Conservation (phyloP, 495 filamentous ascomycete genomes). For the Parathielavia appendiculata region DNA sequence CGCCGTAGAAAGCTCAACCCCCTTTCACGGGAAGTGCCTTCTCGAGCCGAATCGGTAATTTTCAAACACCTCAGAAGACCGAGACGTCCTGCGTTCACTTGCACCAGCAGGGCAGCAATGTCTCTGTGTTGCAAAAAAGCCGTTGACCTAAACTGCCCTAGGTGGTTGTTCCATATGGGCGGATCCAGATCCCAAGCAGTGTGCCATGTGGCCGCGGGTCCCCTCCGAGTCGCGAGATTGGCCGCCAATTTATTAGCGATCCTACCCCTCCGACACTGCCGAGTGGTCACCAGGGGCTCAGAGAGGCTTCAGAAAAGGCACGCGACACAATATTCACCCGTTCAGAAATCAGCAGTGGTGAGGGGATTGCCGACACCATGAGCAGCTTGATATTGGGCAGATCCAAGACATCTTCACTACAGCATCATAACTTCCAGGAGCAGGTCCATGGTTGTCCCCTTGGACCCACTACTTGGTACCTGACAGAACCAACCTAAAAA, state of each 20-base stretch:
- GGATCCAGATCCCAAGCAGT: constrained; percentile 20
- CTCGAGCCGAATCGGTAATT: too few species aligned
- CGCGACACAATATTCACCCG: neutral
- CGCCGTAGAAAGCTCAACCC: neutral
- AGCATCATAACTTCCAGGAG: too few species aligned
- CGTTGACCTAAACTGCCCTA: neutral
- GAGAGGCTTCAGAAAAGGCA: neutral
- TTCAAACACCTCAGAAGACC: neutral
- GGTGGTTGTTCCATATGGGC: constrained; percentile 11
- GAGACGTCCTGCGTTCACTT: neutral
- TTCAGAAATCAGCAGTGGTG: neutral
- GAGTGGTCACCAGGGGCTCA: neutral
- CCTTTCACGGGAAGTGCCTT: too few species aligned
- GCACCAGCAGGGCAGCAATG: neutral
- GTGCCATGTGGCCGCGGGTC: constrained; percentile 17
- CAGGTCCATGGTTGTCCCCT: too few species aligned
- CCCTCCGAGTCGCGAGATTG: constrained; percentile 14
- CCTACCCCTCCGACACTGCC: neutral
- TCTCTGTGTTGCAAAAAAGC: neutral
- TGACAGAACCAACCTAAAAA: too few species aligned
- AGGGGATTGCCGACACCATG: neutral
- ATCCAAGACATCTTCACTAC: too few species aligned
- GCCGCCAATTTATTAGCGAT: constrained; percentile 2
- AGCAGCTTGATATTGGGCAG: neutral
- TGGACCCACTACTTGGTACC: too few species aligned